These are phyloP conservation scores for Amanita inopinata DNA, from an alignment of 768 basidiomycete genomes.

Conservation along the genomic window DNA sequence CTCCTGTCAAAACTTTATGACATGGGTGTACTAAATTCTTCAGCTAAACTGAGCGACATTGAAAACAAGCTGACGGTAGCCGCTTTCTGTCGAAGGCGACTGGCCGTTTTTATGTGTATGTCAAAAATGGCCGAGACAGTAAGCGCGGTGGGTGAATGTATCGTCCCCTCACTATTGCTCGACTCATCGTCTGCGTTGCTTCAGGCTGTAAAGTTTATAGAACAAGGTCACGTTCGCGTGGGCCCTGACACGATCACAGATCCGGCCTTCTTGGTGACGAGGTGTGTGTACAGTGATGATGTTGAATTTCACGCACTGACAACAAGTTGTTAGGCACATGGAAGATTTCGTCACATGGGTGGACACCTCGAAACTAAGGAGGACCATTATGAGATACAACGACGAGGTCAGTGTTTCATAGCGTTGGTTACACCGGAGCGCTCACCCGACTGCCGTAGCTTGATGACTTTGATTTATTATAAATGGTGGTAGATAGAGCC, in stretches of 20 bases:
- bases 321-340: conserved; percentile 73
- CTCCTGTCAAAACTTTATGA: conserved; percentile 95
- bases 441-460: conserved; percentile 39
- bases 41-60: conserved; percentile 86
- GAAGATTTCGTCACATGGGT: conserved; percentile 99
- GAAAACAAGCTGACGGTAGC: conserved; percentile 96
- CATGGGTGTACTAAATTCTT: conserved; percentile 82
- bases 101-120: conserved; percentile 89
- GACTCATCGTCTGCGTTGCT: conserved; percentile 3
- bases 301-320: conserved; percentile 5
- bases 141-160: conserved; percentile 59
- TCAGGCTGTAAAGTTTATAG: conserved; percentile 95
- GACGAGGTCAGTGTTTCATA: conserved; percentile 77
- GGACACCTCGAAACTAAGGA: conserved; percentile 92
- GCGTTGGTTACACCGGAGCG: conserved; percentile 10
- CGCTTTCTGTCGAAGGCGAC: conserved; percentile 83
- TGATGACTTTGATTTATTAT: conserved; percentile 90
- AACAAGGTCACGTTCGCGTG: conserved; percentile 96
- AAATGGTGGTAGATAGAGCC: conserved; percentile 5
- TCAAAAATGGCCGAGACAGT: conserved; percentile 95
- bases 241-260: conserved; percentile 95
- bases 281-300: conserved; percentile 31
- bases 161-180: conserved; percentile 6
- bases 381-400: conserved; percentile 93
- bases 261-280: conserved; percentile 90